phyloP scores from a whole-genome alignment of 1,139 yeast genomes.

The Yamadazyma conglobata region DNA sequence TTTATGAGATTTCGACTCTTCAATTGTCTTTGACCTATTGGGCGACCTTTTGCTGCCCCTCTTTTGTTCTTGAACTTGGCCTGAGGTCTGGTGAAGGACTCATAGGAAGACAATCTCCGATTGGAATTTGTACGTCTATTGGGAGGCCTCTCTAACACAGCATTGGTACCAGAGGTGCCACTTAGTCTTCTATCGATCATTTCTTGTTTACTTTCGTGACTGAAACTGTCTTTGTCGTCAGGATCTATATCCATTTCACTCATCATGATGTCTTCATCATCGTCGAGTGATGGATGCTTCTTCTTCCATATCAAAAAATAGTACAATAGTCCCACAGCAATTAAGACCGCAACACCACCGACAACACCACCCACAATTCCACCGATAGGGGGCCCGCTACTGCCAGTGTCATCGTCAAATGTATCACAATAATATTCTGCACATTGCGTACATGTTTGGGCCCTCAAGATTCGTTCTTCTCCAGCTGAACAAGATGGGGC shows the following conservation, averaged over 20 bases:
- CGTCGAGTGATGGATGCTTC: slow-evolving; percentile 22
- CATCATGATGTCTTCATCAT: slow-evolving; percentile 23
- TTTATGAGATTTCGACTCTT: slow-evolving; percentile 12
- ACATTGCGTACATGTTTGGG: slow-evolving; percentile 56
- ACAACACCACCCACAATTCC: slow-evolving; percentile 66
- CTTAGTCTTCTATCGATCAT: slow-evolving; percentile 3
- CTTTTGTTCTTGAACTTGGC: slow-evolving; percentile 15
- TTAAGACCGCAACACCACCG: slow-evolving; percentile 43
- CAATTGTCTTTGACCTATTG: slow-evolving; percentile 12
- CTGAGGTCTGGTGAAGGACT: slow-evolving; percentile 42
- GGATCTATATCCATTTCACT: slow-evolving; percentile 21
- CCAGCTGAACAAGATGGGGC: slow-evolving; percentile 57
- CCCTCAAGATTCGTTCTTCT: slow-evolving; percentile 49
- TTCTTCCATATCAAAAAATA: slow-evolving; percentile 31
- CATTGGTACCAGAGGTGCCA: slow-evolving; percentile 1
- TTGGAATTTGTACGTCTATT: slow-evolving; percentile 13
- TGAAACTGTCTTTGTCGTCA: slow-evolving; percentile 18
- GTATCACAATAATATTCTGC: slow-evolving; percentile 52
- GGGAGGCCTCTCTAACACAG: slow-evolving; percentile 9
- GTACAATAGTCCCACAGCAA: slow-evolving; percentile 32
- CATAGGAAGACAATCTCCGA: slow-evolving; percentile 41
- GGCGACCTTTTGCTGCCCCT: slow-evolving; percentile 13
- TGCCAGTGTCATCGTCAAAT: slow-evolving; percentile 10
- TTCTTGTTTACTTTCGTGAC: slow-evolving; percentile 12
- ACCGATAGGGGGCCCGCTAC: slow-evolving; percentile 34